Percentiles rank a stretch among this genome's conserved stretches.
These are phyloP conservation scores for Lepidium africanum DNA, from an alignment of 345 rosid species.

Conservation along the genomic window DNA sequence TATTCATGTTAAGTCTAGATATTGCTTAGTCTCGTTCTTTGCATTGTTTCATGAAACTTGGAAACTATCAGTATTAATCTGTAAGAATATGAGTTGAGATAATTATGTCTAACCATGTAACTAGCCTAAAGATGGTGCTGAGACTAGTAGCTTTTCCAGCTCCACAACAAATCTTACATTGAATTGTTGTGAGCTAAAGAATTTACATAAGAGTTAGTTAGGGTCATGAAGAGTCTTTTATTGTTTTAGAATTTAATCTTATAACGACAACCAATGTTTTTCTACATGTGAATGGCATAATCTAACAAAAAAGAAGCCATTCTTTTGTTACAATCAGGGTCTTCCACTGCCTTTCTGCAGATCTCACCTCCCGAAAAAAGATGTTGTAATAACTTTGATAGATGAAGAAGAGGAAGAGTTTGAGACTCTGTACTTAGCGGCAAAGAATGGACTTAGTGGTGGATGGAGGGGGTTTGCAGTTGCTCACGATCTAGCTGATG, in stretches of 20 bases:
- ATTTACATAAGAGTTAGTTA: not conserved
- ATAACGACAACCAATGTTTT: not conserved
- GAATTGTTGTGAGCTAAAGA: not conserved
- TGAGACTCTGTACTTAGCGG: constrained; percentile 49
- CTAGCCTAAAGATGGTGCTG: too few species aligned
- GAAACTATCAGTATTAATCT: too few species aligned
- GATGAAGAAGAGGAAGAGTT: constrained; percentile 49
- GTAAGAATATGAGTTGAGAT: too few species aligned
- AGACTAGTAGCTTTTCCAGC: too few species aligned
- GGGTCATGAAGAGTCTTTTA: not conserved
- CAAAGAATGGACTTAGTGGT: constrained; percentile 81
- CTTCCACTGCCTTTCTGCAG: constrained; percentile 71
- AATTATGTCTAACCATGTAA: too few species aligned
- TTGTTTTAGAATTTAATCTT: not conserved
- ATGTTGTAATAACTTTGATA: constrained; percentile 42
- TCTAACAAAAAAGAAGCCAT: not conserved
- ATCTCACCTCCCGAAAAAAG: constrained; percentile 43
- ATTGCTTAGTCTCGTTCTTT: too few species aligned
- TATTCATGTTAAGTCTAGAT: too few species aligned
- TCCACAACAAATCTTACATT: not conserved
- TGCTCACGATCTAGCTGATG: constrained; percentile 63
- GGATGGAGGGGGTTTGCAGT: constrained; percentile 81
- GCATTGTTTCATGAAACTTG: too few species aligned
- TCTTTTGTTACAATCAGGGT: constrained; percentile 36
- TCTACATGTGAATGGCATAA: not conserved